Evolutionary conservation across 345 rosid genomes (phyloP), one percentile per base, ranked within the genome.

Genomic region (Hibiscus syriacus): DNA sequence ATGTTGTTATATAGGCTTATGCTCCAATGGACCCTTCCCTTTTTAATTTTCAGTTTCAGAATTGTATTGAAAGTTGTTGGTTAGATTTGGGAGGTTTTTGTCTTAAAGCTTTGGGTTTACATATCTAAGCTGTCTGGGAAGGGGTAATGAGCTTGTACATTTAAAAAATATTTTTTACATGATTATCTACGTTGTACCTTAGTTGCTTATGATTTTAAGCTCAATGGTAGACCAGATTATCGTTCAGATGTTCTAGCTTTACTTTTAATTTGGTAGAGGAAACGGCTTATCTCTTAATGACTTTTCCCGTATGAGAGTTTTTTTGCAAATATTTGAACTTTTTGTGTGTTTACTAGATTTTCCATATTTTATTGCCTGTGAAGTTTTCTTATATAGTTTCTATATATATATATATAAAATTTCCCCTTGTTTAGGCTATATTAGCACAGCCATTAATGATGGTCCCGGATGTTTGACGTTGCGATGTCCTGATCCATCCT

Each of bases 391-490:
- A 26, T 41, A 25, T 22, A 12, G 46, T 19, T 13, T 16, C 19
- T 6, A 4, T 45, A 45, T 16, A 45, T 38, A 38, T 38, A 38
- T 38, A 36, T 36, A 38, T 38, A 9, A 23, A 49, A 19, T 50
- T 55, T 50, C 10, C 55, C 10, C 55, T 58, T 56, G 50, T 64
- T 55, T 68, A 84, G 97, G 94, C 69, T 90, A 90, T 76, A 85
- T 90, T 17, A 69, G 79, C 70, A 79, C 87, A 16, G 71, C 90
- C 49, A 75, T 90, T 64, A 85, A 74, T 74, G 94, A 85, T 76
- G 97, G 97, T 74, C 92, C 94, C 60, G 90, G 94, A 30, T 88
- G 97, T 73, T 84, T 90, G 78, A 73, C 60, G 78, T 73, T 90
- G 78, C 80, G 89, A 65, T 90, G 97, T 71, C 94, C 94, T 34